Evolutionary conservation across 768 basidiomycete species (phyloP), one percentile per base, ranked within the genome.

Genomic region (Galerina sulciceps): DNA sequence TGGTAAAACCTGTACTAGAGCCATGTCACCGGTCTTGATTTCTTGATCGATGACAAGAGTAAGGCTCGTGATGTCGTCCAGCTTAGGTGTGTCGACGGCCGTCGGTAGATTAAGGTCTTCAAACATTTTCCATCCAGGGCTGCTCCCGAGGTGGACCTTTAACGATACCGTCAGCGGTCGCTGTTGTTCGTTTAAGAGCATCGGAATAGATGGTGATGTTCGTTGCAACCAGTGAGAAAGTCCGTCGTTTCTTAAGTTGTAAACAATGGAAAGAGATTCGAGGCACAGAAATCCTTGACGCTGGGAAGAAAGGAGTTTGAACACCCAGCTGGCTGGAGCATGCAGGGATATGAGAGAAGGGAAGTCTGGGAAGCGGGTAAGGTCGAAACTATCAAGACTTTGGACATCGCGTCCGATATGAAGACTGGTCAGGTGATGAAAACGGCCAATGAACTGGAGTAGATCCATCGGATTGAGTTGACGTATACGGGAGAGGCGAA

Each of bases 51-150:
- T 55, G 2, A 65, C 38, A 15, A 68, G 53, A 1, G 57, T 58
- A 23, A 68, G 56, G 37, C 67, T 59, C n/a, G 55, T 51, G 20
- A 68, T 36, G 18, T 58, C 43, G 9, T 52, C 61, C 22, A 57
- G 9, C 22, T 64, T 59, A 4, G 61, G 38, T 13, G 47, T 46
- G 15, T 56, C 42, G 0, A 40, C 40, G 13, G 31, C 18, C 14
- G 35, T 46, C 13, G 45, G 46, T 9, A 22, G 43, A 14, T 61
- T 58, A 26, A 66, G 15, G 51, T 69, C 63, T 34, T 64, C 63
- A 38, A 61, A 56, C 66, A 69, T 65, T 41, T 51, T 55, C 65
- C 66, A 66, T 17, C 66, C 68, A 0, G 68, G 68, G 15, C 47
- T 67, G 22, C 44, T 46, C 14, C 66, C 68, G 15, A 69, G 53